Percentiles rank a stretch among this genome's conserved stretches.
phyloP scores from a whole-genome alignment of 495 filamentous ascomycete species.

The Penicillium canariense region DNA sequence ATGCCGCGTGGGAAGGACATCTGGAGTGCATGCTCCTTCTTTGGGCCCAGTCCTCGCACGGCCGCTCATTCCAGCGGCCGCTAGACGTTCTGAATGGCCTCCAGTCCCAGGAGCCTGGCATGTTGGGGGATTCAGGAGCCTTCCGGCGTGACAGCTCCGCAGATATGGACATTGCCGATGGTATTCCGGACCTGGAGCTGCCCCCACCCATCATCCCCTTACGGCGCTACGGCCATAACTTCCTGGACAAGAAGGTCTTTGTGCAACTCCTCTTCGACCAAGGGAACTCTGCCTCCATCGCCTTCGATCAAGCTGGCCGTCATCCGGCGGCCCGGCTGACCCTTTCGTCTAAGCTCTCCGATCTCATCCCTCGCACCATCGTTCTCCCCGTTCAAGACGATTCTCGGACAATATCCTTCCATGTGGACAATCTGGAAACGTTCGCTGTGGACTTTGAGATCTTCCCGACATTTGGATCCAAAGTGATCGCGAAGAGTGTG shows the following conservation, averaged over 20 bases:
- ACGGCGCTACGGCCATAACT: constrained; percentile 94
- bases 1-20: constrained; percentile 97
- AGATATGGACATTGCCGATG: constrained; percentile 74
- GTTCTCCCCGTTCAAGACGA: constrained; percentile 96
- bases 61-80: constrained; percentile 26
- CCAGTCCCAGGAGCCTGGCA: constrained; percentile 34
- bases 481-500: constrained; percentile 92
- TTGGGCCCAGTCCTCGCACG: constrained; percentile 47
- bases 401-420: constrained; percentile 86
- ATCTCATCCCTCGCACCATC: constrained; percentile 92
- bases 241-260: constrained; percentile 94
- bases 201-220: constrained; percentile 95
- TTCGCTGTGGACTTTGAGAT: constrained; percentile 97
- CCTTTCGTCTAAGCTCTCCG: constrained; percentile 92
- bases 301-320: constrained; percentile 92
- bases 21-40: constrained; percentile 90
- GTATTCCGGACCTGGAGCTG: constrained; percentile 86
- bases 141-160: constrained; percentile 54
- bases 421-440: constrained; percentile 86
- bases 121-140: constrained; percentile 30
- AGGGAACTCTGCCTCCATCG: constrained; percentile 63
- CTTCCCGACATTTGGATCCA: constrained; percentile 94
- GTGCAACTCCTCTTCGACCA: constrained; percentile 85
- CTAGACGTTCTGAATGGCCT: constrained; percentile 38
- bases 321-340: constrained; percentile 93